Evolutionary conservation across 306 rosid species (phyloP).

Genomic region (apple (Malus domestica)): DNA sequence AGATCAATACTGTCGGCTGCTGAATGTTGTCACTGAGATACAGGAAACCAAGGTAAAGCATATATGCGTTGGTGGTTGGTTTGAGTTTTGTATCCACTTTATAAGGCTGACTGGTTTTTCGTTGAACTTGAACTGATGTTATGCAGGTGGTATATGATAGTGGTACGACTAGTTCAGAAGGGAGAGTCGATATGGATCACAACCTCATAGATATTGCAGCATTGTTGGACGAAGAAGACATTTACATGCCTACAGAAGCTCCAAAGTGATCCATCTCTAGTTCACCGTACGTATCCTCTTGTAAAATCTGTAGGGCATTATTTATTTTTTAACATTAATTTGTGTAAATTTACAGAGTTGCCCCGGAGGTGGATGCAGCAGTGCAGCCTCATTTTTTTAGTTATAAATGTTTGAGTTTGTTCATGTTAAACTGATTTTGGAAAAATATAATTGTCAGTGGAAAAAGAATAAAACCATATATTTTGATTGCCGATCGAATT

Average conservation of each 20-base stretch:
- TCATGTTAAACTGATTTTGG: too few relatives aligned
- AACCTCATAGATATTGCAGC: conserved; percentile 46
- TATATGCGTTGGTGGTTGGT: background rate
- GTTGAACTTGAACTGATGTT: background rate
- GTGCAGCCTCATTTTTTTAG: too few relatives aligned
- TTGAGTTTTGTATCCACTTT: background rate
- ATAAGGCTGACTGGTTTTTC: background rate
- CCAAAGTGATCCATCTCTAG: conserved; percentile 23
- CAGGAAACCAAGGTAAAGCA: conserved; percentile 61
- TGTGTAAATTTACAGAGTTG: too few relatives aligned
- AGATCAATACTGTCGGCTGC: conserved; percentile 69
- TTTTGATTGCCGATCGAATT: too few relatives aligned
- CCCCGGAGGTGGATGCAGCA: too few relatives aligned
- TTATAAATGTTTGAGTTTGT: too few relatives aligned
- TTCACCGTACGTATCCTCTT: background rate
- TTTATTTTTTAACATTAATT: too few relatives aligned
- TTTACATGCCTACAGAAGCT: conserved; percentile 36
- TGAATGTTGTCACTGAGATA: conserved; percentile 58
- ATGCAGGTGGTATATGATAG: conserved; percentile 42
- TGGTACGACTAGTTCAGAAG: conserved; percentile 23
- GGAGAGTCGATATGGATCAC: conserved; percentile 25
- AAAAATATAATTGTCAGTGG: too few relatives aligned
- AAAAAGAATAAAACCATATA: too few relatives aligned
- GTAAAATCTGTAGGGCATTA: background rate
- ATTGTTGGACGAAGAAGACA: conserved; percentile 55